Evolutionary conservation across 306 rosid species (phyloP), one percentile per base, ranked within the genome.

Genomic region (Cucurbita argyrosperma): DNA sequence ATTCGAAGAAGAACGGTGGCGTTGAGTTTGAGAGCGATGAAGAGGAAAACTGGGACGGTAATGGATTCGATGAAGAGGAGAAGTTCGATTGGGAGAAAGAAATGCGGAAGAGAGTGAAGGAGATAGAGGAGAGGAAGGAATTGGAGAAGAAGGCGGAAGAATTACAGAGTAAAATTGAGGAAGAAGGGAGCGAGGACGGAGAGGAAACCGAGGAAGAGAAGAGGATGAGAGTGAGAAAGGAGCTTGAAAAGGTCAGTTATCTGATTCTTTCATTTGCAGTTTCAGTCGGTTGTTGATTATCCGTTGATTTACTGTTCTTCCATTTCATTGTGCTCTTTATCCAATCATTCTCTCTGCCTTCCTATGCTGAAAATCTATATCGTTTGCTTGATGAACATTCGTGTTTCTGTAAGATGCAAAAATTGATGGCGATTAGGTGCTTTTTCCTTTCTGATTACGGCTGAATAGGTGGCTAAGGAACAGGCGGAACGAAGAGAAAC

Each of bases 401-500:
- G 43, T 52, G 59, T 26, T 52, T 37, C 40, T 40, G 30, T 7
- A 8, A 63, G 70, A 63, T 63, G 50, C 7, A 9, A 10, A 63
- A 64, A 18, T 64, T 18, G 37, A 42, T 42, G 49, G 71, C 15
- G 71, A 42, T 64, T 42, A 42, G 26, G n/a, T 38, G 2, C 37
- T 52, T 60, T 71, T 46, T 18, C 10, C 10, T 42, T 45, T 64
- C 6, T 82, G 30, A 76, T 42, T 76, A 85, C 67, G 76, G 14
- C 45, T 52, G 54, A 21, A 23, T 84, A 93, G 98, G 97, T 90
- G 80, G 98, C 98, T 39, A 85, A 86, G 81, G 98, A 94, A 79
- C 98, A 94, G 79, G 97, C 94, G 30, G 97, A 94, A 84, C 79
- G 90, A 86, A 86, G 98, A 75, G 97, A 90, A 47, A 94, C 89